Conservation (phyloP, 2,329 filamentous ascomycete genomes). For the Fusarium nygamai region DNA sequence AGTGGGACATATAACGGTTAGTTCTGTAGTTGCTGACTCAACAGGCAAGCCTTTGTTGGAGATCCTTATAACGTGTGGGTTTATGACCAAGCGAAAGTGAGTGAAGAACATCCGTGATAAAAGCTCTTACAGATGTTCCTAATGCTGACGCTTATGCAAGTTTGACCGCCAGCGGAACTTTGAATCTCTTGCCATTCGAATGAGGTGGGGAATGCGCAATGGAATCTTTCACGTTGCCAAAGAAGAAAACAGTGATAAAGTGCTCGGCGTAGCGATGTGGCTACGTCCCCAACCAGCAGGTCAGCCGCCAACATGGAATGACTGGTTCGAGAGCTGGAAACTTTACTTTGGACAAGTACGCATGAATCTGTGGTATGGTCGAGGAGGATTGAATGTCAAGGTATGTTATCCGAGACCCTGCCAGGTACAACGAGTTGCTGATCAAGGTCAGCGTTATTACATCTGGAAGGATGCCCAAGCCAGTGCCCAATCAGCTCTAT, state of each 20-base stretch:
- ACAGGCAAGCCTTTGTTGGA: slow-evolving; percentile 66
- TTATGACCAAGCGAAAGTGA: slow-evolving; percentile 65
- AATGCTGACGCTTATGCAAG: slow-evolving; percentile 45
- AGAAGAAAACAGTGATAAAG: slow-evolving; percentile 61
- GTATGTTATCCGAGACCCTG: slow-evolving; percentile 38
- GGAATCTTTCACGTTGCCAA: slow-evolving; percentile 77
- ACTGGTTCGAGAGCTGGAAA: slow-evolving; percentile 72
- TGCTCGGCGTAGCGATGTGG: slow-evolving; percentile 80
- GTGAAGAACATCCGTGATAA: background rate
- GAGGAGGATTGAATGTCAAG: slow-evolving; percentile 73
- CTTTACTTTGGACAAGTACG: slow-evolving; percentile 72
- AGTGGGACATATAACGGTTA: background rate
- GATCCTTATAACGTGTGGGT: slow-evolving; percentile 76
- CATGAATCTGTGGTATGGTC: slow-evolving; percentile 75
- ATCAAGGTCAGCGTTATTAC: slow-evolving; percentile 64
- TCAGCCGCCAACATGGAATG: slow-evolving; percentile 65
- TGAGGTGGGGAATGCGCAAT: slow-evolving; percentile 75
- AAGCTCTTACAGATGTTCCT: rapidly evolving
- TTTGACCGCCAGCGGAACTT: slow-evolving; percentile 70
- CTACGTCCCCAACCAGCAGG: slow-evolving; percentile 63
- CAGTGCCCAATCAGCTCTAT: slow-evolving; percentile 68
- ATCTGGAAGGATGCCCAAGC: slow-evolving; percentile 77
- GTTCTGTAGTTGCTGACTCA: background rate
- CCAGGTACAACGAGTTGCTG: background rate
- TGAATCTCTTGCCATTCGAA: slow-evolving; percentile 71